Evolutionary conservation across 2,329 filamentous ascomycete species (phyloP), one percentile per base, ranked within the genome.

Genomic region (Penicillium sp.): DNA sequence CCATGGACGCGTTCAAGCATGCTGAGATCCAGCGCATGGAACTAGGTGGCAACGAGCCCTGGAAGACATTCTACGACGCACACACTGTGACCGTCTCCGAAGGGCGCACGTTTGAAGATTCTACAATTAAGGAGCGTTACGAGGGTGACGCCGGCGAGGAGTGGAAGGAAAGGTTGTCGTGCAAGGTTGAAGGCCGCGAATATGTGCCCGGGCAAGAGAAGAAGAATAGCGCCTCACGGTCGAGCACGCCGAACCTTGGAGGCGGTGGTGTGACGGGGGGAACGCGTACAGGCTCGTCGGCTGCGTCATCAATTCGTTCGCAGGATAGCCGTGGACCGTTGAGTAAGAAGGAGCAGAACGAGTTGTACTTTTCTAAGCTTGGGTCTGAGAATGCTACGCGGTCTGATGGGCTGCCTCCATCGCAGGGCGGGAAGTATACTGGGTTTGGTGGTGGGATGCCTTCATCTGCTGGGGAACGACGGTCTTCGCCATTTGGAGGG

Each of bases 1-100:
- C 89, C 54, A 98, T 98, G 93, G 93, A 98, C 75, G 90, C 90
- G 49, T 97, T 98, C 78, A 98, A 98, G 72, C 82, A 84, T 57
- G 81, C 81, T 63, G 93, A 98, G 73, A 92, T 97, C 64, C 86
- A 89, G 72, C 87, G 91, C 59, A 97, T 98, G 93, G 83, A 91
- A 51, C 78, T 87, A 20, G 93, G 92, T 40, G 93, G 93, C 46
- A 98, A 98, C 73, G 84, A 87, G 54, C 81, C 84, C 13, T 97
- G 90, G 86, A 86, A 86, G 60, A 76, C 80, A 23, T 97, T 96
- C 74, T 98, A 95, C 71, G 87, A 95, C 61, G 75, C 77, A 50
- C 84, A 88, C 63, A 74, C 81, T 46, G 77, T 83, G 42, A 88
- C 83, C 40, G 76, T 83, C 66, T 82, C 85, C 71, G 78, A 79